Conservation (phyloP, 441 rosid genomes). For the Mallotus repandus region DNA sequence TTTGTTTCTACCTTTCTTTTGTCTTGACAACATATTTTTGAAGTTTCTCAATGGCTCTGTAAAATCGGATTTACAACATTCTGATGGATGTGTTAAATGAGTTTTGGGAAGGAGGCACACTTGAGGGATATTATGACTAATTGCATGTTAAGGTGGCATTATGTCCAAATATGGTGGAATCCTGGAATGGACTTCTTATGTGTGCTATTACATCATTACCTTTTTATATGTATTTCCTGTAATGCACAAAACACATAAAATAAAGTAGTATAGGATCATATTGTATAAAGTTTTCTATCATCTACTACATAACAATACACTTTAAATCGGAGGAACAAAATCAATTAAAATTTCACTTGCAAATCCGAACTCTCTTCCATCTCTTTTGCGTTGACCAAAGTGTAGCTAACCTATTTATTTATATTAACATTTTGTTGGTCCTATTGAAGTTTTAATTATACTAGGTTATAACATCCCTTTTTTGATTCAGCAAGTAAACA, state of each 20-base stretch:
- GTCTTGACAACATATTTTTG: neutral
- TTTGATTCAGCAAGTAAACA: neutral
- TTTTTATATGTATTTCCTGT: neutral
- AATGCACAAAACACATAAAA: neutral
- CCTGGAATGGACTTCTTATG: neutral
- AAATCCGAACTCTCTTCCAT: neutral
- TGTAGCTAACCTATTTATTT: neutral
- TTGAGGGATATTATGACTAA: neutral
- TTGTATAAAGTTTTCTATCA: neutral
- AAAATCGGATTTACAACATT: neutral
- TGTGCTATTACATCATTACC: too few species aligned
- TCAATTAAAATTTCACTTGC: neutral
- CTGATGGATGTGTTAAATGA: neutral
- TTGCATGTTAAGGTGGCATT: neutral
- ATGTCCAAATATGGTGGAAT: neutral
- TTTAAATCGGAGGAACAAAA: neutral
- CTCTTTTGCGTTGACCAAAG: neutral
- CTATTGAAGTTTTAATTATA: too few species aligned
- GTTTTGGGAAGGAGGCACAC: neutral
- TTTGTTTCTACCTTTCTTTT: neutral
- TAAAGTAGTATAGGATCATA: too few species aligned
- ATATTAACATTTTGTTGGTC: neutral
- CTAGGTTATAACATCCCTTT: neutral
- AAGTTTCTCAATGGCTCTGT: neutral
- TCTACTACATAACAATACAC: neutral